A percentile compares a stretch with the other conserved stretches of the same genome.
Conservation (phyloP, 805 yeast genomes). For the Spathaspora sp. region DNA sequence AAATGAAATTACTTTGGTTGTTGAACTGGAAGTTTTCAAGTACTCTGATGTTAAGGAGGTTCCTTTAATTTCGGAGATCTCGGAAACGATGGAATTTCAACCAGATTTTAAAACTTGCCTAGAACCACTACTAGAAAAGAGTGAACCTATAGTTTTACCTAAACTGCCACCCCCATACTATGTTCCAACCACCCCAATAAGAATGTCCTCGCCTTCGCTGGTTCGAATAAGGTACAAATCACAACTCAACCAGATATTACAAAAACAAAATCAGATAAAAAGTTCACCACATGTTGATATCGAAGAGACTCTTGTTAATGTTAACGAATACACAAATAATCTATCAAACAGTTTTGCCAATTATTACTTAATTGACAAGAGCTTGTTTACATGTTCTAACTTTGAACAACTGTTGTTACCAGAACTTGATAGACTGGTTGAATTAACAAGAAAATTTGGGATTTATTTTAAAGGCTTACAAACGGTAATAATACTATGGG, state of each 20-base stretch:
- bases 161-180: neutral
- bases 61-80: neutral
- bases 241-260: constrained; percentile 1
- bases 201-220: neutral
- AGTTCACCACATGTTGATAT: neutral
- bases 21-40: neutral
- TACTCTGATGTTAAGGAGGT: neutral
- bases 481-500: neutral
- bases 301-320: neutral
- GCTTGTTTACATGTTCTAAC: neutral
- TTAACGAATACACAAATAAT: neutral
- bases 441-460: neutral
- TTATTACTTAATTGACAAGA: neutral
- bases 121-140: neutral
- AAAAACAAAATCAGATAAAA: neutral
- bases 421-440: neutral
- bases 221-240: constrained; percentile 2
- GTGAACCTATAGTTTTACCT: neutral
- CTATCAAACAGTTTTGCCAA: neutral
- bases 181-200: neutral
- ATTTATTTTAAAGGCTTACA: neutral
- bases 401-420: neutral
- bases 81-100: neutral
- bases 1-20: neutral
- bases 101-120: neutral